Base-by-base conservation (phyloP, 176 grass and related monocot genomes). In the Poa annua region DNA sequence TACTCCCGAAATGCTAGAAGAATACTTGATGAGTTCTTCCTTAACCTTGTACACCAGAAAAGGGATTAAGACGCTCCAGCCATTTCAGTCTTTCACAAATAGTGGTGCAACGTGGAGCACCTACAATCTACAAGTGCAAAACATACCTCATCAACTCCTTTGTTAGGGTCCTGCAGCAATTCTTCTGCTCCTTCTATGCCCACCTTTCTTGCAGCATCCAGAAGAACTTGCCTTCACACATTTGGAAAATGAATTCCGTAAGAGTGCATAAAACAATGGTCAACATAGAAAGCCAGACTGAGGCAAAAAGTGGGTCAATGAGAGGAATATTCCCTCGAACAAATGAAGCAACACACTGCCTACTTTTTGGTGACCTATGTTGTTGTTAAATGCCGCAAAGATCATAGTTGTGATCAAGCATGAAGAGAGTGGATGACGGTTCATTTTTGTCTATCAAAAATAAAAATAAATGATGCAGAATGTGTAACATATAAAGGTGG, bases 111-210 rank as follows among this genome's bases (percentile, higher is more conserved):
- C 47, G 2, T 63, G 26, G 8, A 48, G 50, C 8, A n/a, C n/a
- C n/a, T n/a, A n/a, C n/a, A 75, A 66, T 45, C n/a, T 19, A 67
- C 48, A 8, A 71, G 36, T 17, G 11, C 35, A 66, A 76, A 88
- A 34, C 7, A 65, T 83, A 98, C 91, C 93, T 98, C 93, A 4
- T 92, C 51, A 2, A 92, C 74, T 75, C 93, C 91, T 86, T 86
- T 93, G 51, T 11, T 90, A 13, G 96, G 80, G 51, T 98, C 93
- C 79, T 90, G 73, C 67, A 98, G 87, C 34, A 95, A 61, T 82
- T 95, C 96, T 81, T 87, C 89, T 25, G 96, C 96, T 74, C 91
- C 93, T 87, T 88, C 92, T 82, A 98, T 84, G 78, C 91, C 91
- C 69, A 87, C 87, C 84, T 98, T 98, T 84, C 74, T 89, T 11